A percentile compares a stretch with the other conserved stretches of the same genome.
Evolutionary conservation across 148 eudicot species (phyloP).

Genomic region (Chenopodium berlandieri): DNA sequence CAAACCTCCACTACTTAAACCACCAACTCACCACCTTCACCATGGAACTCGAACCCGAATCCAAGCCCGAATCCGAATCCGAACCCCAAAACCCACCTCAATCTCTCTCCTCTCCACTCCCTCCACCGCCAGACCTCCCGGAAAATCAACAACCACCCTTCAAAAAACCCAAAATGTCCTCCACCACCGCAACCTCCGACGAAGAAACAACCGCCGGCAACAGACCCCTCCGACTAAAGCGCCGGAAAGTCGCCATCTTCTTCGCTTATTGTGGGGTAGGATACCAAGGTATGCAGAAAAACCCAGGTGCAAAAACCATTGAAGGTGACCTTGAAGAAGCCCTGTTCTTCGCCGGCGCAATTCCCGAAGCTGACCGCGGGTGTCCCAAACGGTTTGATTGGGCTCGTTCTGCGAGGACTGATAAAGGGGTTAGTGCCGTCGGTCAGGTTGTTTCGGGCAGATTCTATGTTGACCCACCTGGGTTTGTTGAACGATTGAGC

Average conservation of each 20-base stretch:
- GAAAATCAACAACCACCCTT: slow-evolving; percentile 31
- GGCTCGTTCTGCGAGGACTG: slow-evolving; percentile 92
- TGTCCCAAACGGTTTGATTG: slow-evolving; percentile 60
- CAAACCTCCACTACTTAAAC: background rate
- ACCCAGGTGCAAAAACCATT: slow-evolving; percentile 96
- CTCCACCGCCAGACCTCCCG: background rate
- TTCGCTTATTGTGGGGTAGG: slow-evolving; percentile 93
- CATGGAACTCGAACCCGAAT: background rate
- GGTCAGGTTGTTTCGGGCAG: slow-evolving; percentile 89
- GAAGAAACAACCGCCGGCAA: slow-evolving; percentile 16
- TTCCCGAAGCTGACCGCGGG: slow-evolving; percentile 64
- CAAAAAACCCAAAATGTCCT: slow-evolving; percentile 68
- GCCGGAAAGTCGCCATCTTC: slow-evolving; percentile 82
- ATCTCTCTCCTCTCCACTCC: background rate
- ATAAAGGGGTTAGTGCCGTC: slow-evolving; percentile 89
- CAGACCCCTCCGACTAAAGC: slow-evolving; percentile 48
- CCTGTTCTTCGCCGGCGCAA: slow-evolving; percentile 62
- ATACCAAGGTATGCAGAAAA: slow-evolving; percentile 94
- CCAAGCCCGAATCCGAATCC: background rate
- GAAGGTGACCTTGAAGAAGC: slow-evolving; percentile 95
- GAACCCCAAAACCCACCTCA: background rate
- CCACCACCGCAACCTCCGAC: slow-evolving; percentile 36
- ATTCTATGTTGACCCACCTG: slow-evolving; percentile 78
- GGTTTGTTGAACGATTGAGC: slow-evolving; percentile 58
- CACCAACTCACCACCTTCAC: background rate